Base-by-base conservation (phyloP, 352 stramenopile species). In the Globisporangium orthogonon region DNA sequence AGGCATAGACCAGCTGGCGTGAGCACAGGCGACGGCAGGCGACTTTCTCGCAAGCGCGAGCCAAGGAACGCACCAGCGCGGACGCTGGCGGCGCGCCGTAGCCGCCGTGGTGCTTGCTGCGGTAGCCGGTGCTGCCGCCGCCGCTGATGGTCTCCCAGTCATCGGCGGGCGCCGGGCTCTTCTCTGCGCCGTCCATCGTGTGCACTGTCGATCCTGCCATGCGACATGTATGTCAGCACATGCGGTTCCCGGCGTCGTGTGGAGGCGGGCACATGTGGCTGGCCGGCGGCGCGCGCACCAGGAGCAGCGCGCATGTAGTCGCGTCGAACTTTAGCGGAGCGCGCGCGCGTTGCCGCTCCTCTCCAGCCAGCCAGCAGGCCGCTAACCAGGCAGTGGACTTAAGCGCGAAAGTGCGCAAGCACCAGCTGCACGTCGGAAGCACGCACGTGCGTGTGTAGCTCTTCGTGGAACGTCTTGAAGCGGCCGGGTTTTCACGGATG, bases 121-220 rank as follows among this genome's bases (percentile, higher is more conserved):
- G 62, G 51, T 85, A 84, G 33, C 64, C 60, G 39, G 1, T 46
- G 33, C 33, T n/a, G 2, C 7, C 15, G 6, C n/a, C 17, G 13
- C n/a, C 14, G 14, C 35, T 13, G 50, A 6, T 17, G 35, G 9
- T 37, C 6, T 87, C 76, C 77, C 77, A 88, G 52, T 87, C 76
- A 48, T 58, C 18, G 14, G 74, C 41, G 45, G 58, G 58, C 29
- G 58, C 60, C 51, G 60, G 41, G 35, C 51, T 58, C 46, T 64
- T 64, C 45, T 64, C 58, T 1, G 37, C 33, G 33, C 35, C 43
- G 43, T 78, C 73, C 51, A 47, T 54, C 14, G n/a, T 52, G 47
- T 31, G 56, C 48, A 50, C 31, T 17, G 30, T 29, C 30, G 43
- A 7, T 28, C 41, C 41, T 47, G 41, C 15, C 14, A 23, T n/a